A percentile compares a stretch with the other conserved stretches of the same genome.
Evolutionary conservation across 768 basidiomycete genomes (phyloP).

Genomic region (Pleurotus sapidus): DNA sequence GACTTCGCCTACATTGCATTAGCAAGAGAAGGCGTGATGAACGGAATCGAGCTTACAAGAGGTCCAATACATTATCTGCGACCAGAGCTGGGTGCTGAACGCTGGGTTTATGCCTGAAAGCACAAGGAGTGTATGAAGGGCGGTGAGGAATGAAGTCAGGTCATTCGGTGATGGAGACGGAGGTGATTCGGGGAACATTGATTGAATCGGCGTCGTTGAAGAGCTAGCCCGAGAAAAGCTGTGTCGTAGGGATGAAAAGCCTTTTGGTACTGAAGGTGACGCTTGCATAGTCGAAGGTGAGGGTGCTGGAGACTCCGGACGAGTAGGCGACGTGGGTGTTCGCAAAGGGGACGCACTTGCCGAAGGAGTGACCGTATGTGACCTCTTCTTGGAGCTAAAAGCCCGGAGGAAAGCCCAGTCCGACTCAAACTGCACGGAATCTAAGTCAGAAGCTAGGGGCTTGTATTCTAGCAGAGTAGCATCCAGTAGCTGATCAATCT

Average conservation of each 20-base stretch:
- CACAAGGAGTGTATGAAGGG: constrained; percentile 78
- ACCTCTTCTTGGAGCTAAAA: constrained; percentile 63
- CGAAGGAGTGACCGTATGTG: constrained; percentile 21
- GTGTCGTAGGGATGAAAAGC: constrained; percentile 68
- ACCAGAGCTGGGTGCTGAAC: constrained; percentile 87
- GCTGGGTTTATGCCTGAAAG: constrained; percentile 90
- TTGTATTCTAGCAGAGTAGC: constrained; percentile 79
- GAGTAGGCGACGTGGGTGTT: constrained; percentile 47
- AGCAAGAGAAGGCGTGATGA: constrained; percentile 5
- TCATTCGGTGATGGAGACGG: constrained; percentile 45
- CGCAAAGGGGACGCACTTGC: constrained; percentile 29
- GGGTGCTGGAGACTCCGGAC: constrained; percentile 48
- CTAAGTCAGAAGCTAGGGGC: constrained; percentile 74
- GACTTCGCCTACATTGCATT: constrained; percentile 57
- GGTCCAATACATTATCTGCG: constrained; percentile 98
- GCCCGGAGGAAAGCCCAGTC: constrained; percentile 92
- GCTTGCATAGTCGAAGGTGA: constrained; percentile 34
- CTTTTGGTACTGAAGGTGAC: constrained; percentile 44
- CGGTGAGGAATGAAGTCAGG: constrained; percentile 78
- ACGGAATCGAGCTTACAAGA: constrained; percentile 61
- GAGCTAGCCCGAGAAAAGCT: constrained; percentile 52
- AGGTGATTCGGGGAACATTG: constrained; percentile 45
- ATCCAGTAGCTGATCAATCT: constrained; percentile 86
- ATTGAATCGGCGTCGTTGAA: constrained; percentile 42
- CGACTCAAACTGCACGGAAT: constrained; percentile 87